A percentile compares a stretch with the other conserved stretches of the same genome.
Evolutionary conservation across 164 flowering plant species (phyloP).

Genomic region (Vitis cinerea): DNA sequence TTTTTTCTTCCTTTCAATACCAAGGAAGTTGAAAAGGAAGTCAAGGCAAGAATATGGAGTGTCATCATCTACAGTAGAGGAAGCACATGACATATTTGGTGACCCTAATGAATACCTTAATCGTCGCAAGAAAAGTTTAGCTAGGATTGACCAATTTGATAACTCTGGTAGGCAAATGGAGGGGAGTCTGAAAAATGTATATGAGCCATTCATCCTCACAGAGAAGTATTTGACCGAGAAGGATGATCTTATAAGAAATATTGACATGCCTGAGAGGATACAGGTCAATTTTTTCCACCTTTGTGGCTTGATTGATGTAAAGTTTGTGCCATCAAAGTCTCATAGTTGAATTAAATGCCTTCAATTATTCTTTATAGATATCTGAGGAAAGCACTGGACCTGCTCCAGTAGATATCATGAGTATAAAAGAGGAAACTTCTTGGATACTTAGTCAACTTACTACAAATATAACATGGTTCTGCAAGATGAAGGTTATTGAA

Average conservation of each 20-base stretch:
- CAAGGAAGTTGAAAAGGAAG: constrained; percentile 29
- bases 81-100: constrained; percentile 94
- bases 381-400: constrained; percentile 80
- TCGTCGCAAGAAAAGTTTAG: constrained; percentile 58
- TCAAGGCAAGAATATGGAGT: constrained; percentile 64
- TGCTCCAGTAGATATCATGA: constrained; percentile 54
- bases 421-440: constrained; percentile 52
- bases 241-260: constrained; percentile 71
- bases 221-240: constrained; percentile 92
- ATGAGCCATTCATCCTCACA: constrained; percentile 75
- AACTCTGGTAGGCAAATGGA: constrained; percentile 49
- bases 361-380: constrained; percentile 35
- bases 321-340: no score
- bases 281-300: constrained; percentile 48
- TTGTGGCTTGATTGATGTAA: background rate
- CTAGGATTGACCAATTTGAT: no score
- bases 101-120: constrained; percentile 75
- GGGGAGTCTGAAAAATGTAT: constrained; percentile 77
- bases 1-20: background rate
- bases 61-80: constrained; percentile 73
- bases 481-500: constrained; percentile 22
- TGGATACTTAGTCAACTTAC: constrained; percentile 73
- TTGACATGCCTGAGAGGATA: constrained; percentile 90
- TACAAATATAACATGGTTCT: constrained; percentile 20
- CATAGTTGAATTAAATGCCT: no score